Base-by-base conservation (phyloP, 768 basidiomycete genomes). In the Lyophyllum atratum region DNA sequence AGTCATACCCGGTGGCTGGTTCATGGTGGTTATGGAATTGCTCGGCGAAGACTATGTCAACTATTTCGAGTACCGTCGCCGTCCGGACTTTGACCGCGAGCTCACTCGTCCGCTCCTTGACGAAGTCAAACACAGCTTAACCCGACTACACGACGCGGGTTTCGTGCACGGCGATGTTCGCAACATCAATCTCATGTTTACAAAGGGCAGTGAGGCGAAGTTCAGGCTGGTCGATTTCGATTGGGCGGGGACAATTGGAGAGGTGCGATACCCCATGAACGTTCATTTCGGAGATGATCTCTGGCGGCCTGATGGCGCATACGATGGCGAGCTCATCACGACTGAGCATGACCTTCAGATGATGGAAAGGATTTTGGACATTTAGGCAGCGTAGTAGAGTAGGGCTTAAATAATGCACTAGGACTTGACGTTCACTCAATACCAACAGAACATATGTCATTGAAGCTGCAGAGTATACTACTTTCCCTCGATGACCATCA, bases 221-320 rank as follows among this genome's bases (percentile, higher is more conserved):
- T 61, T 66, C 37, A 62, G 57, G 55, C 31, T 71, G 19, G n/a
- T 71, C 6, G 66, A 71, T 55, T 71, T 71, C 55, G 70, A 71
- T 52, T 68, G 67, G 68, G 64, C 65, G 14, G 69, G 70, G 24
- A 55, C 54, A 40, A 51, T 52, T 52, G 67, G 58, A n/a, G 59
- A 62, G 33, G 52, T 39, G 31, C 48, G 54, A 40, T 70, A 71
- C 55, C 69, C 65, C 28, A 49, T 45, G 44, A 45, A 45, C 12
- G 44, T 45, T 2, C 11, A 45, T 28, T 2, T 5, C 5, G 44
- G 44, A 3, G 12, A 14, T 24, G 44, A 45, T 12, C 44, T 45
- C 26, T 45, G 44, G 44, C 44, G 44, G 24, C 39, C 39, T 19
- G 39, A 40, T 10, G 69, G 59, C 4, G 65, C 59, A 8, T 12